A percentile compares a stretch with the other conserved stretches of the same genome.
Conservation (phyloP, 305 asterid species). For the Caryopteris hybrid region DNA sequence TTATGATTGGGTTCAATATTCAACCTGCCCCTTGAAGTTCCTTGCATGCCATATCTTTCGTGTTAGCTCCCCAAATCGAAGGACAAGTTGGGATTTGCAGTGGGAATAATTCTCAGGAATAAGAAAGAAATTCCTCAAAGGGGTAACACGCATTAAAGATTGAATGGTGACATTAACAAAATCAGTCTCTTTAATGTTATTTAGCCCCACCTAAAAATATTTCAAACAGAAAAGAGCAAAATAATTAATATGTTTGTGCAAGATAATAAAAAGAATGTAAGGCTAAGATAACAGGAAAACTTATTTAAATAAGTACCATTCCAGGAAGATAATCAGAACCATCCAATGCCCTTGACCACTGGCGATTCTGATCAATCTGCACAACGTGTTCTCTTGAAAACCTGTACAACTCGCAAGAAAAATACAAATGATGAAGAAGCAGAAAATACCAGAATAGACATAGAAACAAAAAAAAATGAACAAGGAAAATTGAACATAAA, state of each 20-base stretch:
- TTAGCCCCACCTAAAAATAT: conserved; percentile 79
- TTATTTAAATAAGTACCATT: conserved; percentile 46
- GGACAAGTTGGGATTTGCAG: conserved; percentile 89
- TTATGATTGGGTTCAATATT: neutral
- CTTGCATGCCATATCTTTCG: conserved; percentile 93
- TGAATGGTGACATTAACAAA: conserved; percentile 94
- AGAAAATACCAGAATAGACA: conserved; percentile 1
- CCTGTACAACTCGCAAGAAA: conserved; percentile 37
- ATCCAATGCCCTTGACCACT: conserved; percentile 99
- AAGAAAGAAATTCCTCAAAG: conserved; percentile 93
- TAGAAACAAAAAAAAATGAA: neutral
- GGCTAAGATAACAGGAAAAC: conserved; percentile 2
- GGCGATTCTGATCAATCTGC: conserved; percentile 71
- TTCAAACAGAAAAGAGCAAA: conserved; percentile 1
- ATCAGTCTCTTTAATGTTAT: conserved; percentile 90
- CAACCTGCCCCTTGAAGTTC: conserved; percentile 96
- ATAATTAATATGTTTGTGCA: neutral
- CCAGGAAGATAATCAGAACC: conserved; percentile 99
- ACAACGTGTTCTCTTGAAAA: conserved; percentile 72
- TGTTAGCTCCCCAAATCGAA: conserved; percentile 92
- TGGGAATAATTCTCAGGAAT: conserved; percentile 79
- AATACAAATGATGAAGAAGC: neutral
- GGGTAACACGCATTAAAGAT: conserved; percentile 96
- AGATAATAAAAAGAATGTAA: neutral
- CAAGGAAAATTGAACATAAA: neutral